Evolutionary conservation across 2,329 filamentous ascomycete genomes (phyloP).

Genomic region (Rhynchosporium agropyri): DNA sequence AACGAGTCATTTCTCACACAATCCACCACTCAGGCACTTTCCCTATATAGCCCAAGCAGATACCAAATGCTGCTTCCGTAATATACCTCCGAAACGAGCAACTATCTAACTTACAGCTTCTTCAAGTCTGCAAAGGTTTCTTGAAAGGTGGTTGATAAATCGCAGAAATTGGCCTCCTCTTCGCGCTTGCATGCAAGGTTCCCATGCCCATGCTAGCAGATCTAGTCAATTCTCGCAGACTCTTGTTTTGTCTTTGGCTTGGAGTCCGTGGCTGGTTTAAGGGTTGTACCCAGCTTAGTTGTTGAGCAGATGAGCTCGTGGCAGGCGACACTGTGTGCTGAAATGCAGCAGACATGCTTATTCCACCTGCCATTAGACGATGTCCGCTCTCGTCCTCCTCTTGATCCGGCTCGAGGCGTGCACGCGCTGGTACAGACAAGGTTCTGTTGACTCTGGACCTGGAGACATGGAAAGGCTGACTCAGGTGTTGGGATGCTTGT

Average conservation of each 20-base stretch:
- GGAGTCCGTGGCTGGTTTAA: not conserved
- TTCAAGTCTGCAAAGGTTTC: not conserved
- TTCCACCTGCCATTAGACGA: slow-evolving; percentile 14
- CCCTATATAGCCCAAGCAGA: not conserved
- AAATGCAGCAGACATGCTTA: slow-evolving; percentile 11
- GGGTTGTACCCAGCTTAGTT: not conserved
- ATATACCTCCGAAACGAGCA: not conserved
- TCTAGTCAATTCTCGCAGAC: slow-evolving; percentile 21
- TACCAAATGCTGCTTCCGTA: not conserved
- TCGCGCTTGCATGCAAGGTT: slow-evolving; percentile 18
- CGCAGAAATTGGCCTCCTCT: slow-evolving; percentile 10
- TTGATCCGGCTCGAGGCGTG: slow-evolving; percentile 6
- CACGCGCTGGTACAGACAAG: not conserved
- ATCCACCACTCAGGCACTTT: no score
- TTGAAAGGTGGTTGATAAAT: slow-evolving; percentile 13
- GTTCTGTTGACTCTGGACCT: not conserved
- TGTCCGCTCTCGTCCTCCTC: not conserved
- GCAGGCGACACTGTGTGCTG: slow-evolving; percentile 4
- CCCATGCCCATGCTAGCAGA: slow-evolving; percentile 23
- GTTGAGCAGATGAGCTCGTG: slow-evolving; percentile 6
- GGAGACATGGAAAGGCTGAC: not conserved
- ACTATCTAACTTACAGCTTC: not conserved
- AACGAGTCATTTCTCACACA: no score
- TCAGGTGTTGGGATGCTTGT: slow-evolving; percentile 20
- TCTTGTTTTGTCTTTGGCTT: slow-evolving; percentile 8